These are phyloP conservation scores for Fusarium sororula DNA, from an alignment of 2,329 filamentous ascomycete genomes.

Conservation along the genomic window DNA sequence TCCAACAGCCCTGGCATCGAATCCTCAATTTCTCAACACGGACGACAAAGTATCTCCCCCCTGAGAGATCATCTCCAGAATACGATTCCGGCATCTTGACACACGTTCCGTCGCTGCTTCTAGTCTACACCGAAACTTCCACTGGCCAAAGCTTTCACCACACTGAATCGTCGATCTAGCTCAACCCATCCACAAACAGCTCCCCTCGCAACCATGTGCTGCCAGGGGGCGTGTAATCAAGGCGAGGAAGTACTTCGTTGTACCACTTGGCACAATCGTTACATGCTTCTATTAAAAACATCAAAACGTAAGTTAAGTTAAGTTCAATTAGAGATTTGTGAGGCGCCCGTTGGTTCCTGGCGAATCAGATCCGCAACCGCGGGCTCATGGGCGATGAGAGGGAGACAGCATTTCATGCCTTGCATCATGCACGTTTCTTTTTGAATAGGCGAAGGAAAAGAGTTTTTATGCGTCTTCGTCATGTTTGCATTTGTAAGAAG, in stretches of 20 bases:
- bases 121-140: constrained; percentile 20
- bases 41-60: neutral
- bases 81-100: neutral
- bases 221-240: constrained; percentile 28
- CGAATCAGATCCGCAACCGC: constrained; percentile 33
- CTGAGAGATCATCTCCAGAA: neutral
- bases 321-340: constrained; percentile 6
- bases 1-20: constrained; percentile 4
- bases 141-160: constrained; percentile 11
- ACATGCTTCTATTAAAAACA: neutral
- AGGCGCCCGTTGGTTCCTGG: neutral
- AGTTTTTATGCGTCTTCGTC: constrained; percentile 8
- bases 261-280: constrained; percentile 1
- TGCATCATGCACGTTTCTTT: constrained; percentile 22
- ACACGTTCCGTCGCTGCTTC: constrained; percentile 14
- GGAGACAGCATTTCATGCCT: constrained; percentile 12
- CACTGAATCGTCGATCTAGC: constrained; percentile 24
- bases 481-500: constrained; percentile 15
- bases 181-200: constrained; percentile 32
- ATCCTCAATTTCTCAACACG: neutral
- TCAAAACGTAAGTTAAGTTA: neutral
- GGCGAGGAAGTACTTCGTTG: constrained; percentile 3
- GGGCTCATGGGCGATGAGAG: constrained; percentile 34
- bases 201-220: constrained; percentile 35
- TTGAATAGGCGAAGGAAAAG: constrained; percentile 2